These are phyloP conservation scores for Fraxinus pennsylvanica DNA, from an alignment of 257 asterid genomes.

Conservation along the genomic window DNA sequence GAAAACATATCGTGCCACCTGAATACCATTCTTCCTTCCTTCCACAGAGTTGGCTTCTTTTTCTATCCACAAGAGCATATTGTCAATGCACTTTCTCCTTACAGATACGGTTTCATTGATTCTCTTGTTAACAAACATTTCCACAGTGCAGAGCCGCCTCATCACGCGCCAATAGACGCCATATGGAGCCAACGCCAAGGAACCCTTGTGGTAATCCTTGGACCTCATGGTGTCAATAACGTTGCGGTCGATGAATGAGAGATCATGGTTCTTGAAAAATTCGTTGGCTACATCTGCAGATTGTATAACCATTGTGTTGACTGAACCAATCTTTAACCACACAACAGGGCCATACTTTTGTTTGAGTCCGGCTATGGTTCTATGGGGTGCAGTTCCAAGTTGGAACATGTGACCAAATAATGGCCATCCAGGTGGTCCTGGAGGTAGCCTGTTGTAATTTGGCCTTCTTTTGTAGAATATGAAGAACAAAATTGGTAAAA, in stretches of 20 bases:
- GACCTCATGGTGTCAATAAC: constrained; percentile 42
- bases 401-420: constrained; percentile 51
- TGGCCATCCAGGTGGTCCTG: constrained; percentile 58
- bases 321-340: constrained; percentile 50
- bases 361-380: constrained; percentile 37
- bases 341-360: constrained; percentile 43
- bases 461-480: background rate
- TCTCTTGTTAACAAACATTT: constrained; percentile 47
- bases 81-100: constrained; percentile 40
- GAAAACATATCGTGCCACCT: constrained; percentile 44
- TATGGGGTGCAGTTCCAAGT: constrained; percentile 54
- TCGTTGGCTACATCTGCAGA: constrained; percentile 43
- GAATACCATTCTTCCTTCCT: constrained; percentile 35
- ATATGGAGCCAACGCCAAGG: constrained; percentile 48
- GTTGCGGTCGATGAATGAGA: constrained; percentile 47
- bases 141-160: constrained; percentile 54
- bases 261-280: constrained; percentile 66
- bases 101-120: constrained; percentile 47
- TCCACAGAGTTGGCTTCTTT: constrained; percentile 36
- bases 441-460: constrained; percentile 34
- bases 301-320: constrained; percentile 52
- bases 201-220: constrained; percentile 42
- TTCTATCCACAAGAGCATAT: constrained; percentile 50
- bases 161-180: constrained; percentile 64
- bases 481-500: background rate